Evolutionary conservation across 2,329 filamentous ascomycete genomes (phyloP).

Genomic region (Alternaria novae-zelandiae): DNA sequence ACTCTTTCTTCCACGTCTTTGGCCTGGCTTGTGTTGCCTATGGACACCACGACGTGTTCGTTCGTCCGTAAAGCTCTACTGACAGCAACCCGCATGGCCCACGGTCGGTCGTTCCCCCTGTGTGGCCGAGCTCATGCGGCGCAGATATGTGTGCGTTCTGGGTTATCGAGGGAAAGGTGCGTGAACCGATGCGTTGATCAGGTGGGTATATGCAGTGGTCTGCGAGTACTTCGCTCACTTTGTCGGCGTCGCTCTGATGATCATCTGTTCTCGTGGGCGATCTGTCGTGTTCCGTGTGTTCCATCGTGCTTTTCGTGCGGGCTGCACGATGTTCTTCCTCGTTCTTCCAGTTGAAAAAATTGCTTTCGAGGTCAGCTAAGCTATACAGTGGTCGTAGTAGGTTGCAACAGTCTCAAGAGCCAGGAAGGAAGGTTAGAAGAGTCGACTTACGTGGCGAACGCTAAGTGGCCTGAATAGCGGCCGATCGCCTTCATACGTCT

Average conservation of each 20-base stretch:
- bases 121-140: not conserved
- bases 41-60: not conserved
- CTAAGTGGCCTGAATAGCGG: constrained; percentile 50
- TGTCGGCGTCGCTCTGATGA: not conserved
- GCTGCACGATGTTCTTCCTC: constrained; percentile 18
- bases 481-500: constrained; percentile 38
- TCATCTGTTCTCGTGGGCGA: constrained; percentile 16
- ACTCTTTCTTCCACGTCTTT: constrained; percentile 1
- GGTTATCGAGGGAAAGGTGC: not conserved
- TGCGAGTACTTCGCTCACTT: not conserved
- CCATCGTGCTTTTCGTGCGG: constrained; percentile 24
- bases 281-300: constrained; percentile 26
- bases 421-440: constrained; percentile 24
- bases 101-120: not conserved
- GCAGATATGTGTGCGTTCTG: not conserved
- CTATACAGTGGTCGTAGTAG: constrained; percentile 14
- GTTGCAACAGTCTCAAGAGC: constrained; percentile 30
- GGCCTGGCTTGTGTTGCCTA: not conserved
- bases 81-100: not conserved
- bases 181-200: not conserved
- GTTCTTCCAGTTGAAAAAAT: constrained; percentile 8
- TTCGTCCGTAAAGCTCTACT: not conserved
- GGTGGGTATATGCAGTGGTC: not conserved
- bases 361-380: not conserved
- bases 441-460: constrained; percentile 50